These are phyloP conservation scores for Lupinus albus DNA, from an alignment of 306 rosid species.

Conservation along the genomic window DNA sequence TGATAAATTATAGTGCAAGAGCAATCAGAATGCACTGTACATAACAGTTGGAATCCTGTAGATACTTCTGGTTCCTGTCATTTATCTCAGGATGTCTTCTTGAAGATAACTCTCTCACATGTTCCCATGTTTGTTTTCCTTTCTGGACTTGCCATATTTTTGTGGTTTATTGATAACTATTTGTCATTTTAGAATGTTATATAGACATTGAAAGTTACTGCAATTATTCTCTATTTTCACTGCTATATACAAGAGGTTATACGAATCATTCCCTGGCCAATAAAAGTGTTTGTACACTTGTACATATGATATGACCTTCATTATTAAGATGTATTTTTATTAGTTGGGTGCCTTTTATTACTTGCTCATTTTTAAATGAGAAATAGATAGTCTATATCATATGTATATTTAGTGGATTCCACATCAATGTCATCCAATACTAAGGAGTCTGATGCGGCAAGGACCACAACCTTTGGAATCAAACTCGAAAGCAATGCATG, in stretches of 20 bases:
- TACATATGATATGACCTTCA: slow-evolving; percentile 1
- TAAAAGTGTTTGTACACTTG: background rate
- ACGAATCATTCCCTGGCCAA: background rate
- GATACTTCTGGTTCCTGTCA: slow-evolving; percentile 21
- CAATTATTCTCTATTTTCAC: slow-evolving; percentile 8
- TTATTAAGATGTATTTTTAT: slow-evolving; percentile 2
- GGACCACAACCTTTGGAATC: too few relatives aligned
- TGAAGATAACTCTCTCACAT: slow-evolving; percentile 24
- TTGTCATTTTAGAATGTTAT: background rate
- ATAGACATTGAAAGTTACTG: slow-evolving; percentile 7
- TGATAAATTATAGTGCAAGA: slow-evolving; percentile 62
- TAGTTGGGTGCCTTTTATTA: background rate
- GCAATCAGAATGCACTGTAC: slow-evolving; percentile 48
- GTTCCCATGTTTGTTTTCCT: slow-evolving; percentile 20
- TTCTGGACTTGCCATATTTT: slow-evolving; percentile 23
- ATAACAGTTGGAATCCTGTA: slow-evolving; percentile 41
- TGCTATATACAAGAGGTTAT: background rate
- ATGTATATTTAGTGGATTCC: too few relatives aligned
- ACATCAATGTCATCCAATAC: too few relatives aligned
- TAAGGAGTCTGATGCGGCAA: too few relatives aligned
- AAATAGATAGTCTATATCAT: too few relatives aligned
- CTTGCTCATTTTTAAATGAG: too few relatives aligned
- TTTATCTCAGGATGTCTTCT: slow-evolving; percentile 30
- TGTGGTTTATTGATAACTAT: background rate
- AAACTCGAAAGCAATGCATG: too few relatives aligned